Evolutionary conservation across 75 land plant genomes (phyloP).

Genomic region (Picea glauca): DNA sequence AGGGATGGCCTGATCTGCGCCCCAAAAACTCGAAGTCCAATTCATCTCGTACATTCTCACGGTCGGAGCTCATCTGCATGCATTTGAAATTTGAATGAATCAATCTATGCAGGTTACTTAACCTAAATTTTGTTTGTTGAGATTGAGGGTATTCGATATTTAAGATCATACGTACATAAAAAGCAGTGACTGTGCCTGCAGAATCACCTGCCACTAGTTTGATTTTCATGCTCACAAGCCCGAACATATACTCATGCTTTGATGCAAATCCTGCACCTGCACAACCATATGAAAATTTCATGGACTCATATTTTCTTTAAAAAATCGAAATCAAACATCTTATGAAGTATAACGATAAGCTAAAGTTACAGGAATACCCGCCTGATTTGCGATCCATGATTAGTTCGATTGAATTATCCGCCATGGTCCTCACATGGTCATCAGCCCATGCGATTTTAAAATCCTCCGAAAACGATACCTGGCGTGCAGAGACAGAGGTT

Average conservation of each 20-base stretch:
- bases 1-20: conserved; percentile 55
- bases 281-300: neutral
- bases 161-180: conserved; percentile 6
- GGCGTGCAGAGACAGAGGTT: neutral
- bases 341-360: too few species aligned
- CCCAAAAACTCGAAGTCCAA: conserved; percentile 72
- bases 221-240: neutral
- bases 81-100: neutral
- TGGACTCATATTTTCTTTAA: too few species aligned
- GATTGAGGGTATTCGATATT: too few species aligned
- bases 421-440: neutral
- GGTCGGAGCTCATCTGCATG: conserved; percentile 48
- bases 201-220: conserved; percentile 5
- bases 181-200: conserved; percentile 11
- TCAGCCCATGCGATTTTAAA: neutral
- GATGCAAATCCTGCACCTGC: conserved; percentile 9
- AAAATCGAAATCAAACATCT: too few species aligned
- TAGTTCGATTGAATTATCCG: neutral
- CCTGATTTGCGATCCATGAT: neutral
- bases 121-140: too few species aligned
- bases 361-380: too few species aligned
- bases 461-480: neutral
- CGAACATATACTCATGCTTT: conserved; percentile 4
- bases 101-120: too few species aligned
- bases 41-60: conserved; percentile 34